Conservation (phyloP, 2,329 filamentous ascomycete genomes). For the Paracorniculantispora psalliotae region DNA sequence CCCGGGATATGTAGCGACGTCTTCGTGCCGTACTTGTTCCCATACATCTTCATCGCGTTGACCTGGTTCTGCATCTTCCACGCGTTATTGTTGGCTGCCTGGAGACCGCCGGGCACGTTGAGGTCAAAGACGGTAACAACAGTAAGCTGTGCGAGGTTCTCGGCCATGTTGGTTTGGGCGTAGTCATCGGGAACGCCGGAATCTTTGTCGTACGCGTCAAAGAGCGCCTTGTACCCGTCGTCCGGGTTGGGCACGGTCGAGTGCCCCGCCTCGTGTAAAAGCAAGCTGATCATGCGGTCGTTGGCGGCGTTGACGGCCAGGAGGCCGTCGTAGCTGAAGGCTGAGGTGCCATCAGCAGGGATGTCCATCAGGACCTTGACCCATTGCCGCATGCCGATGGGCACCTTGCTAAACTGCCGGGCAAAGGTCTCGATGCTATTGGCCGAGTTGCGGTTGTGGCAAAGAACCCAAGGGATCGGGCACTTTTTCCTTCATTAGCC, state of each 20-base stretch:
- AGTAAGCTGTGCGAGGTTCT: constrained; percentile 9
- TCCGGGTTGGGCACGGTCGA: constrained; percentile 5
- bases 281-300: constrained; percentile 7
- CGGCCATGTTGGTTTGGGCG: not conserved
- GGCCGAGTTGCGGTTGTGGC: constrained; percentile 20
- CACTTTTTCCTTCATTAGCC: too few species aligned
- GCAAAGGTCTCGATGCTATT: constrained; percentile 19
- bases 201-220: constrained; percentile 5
- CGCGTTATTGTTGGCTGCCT: too few species aligned
- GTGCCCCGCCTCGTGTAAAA: constrained; percentile 8
- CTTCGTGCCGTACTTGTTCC: too few species aligned
- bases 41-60: too few species aligned
- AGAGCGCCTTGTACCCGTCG: constrained; percentile 3
- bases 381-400: constrained; percentile 22
- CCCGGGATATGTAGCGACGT: too few species aligned
- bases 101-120: constrained; percentile 5
- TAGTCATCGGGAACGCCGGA: constrained; percentile 6
- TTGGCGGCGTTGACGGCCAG: constrained; percentile 2
- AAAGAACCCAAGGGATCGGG: constrained; percentile 26
- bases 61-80: too few species aligned
- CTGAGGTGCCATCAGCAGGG: not conserved
- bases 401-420: constrained; percentile 21
- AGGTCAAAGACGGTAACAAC: constrained; percentile 2
- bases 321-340: constrained; percentile 5
- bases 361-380: constrained; percentile 17